A percentile compares a stretch with the other conserved stretches of the same genome.
Conservation (phyloP, 2,329 filamentous ascomycete species). For the Aureobasidium sp. region DNA sequence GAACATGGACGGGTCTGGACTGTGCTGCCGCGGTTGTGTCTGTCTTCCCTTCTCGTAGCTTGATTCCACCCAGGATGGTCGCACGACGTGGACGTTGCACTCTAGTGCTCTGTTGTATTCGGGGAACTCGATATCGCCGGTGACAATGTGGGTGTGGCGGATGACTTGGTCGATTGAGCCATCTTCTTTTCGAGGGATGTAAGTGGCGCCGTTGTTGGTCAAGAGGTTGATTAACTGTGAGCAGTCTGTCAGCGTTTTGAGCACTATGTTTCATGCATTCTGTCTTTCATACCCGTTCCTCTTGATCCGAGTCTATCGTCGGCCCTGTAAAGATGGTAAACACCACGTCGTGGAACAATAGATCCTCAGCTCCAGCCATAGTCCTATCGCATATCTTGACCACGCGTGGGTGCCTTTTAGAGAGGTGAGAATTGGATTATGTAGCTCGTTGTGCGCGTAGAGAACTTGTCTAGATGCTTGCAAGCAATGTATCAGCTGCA, state of each 20-base stretch:
- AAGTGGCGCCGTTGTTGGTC: constrained; percentile 43
- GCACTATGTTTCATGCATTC: neutral
- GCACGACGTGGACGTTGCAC: constrained; percentile 76
- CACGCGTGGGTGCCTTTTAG: neutral
- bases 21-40: constrained; percentile 75
- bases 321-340: constrained; percentile 40
- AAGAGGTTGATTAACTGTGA: constrained; percentile 42
- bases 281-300: constrained; percentile 16
- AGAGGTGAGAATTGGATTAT: neutral
- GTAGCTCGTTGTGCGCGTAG: neutral
- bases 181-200: constrained; percentile 34
- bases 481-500: neutral
- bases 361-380: neutral
- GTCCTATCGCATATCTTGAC: neutral
- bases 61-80: constrained; percentile 68
- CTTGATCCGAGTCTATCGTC: constrained; percentile 26
- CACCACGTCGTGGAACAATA: constrained; percentile 33
- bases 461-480: neutral
- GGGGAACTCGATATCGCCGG: constrained; percentile 84
- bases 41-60: constrained; percentile 64
- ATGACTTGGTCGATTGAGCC: constrained; percentile 36
- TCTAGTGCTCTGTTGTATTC: constrained; percentile 70
- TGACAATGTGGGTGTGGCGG: constrained; percentile 57
- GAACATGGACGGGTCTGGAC: constrained; percentile 83
- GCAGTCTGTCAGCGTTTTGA: constrained; percentile 21